Evolutionary conservation across 2,329 filamentous ascomycete species (phyloP), one percentile per base, ranked within the genome.

Genomic region (Exophiala aquamarina): DNA sequence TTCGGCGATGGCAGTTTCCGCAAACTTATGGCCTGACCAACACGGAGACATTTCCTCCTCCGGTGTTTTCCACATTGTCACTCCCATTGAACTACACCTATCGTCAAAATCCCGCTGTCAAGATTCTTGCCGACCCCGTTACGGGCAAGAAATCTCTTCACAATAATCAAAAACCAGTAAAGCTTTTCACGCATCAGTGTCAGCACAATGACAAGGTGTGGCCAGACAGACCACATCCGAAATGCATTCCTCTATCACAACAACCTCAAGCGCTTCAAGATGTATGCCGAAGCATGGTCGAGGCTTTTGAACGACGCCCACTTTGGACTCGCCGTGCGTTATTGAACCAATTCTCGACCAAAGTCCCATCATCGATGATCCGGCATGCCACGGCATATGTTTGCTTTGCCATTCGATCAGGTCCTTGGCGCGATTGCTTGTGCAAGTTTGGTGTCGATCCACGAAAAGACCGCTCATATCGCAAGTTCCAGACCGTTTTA

Each of bases 371-470:
- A 19, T 73, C 75, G 43, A 68, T 72, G 14, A 70, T 95, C 50
- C 86, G 89, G 59, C 79, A 86, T 62, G 87, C 87, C 37, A 79
- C 91, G 42, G 86, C 89, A 54, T 92, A 93, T 60, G 83, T 89
- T 3, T 90, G 87, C 7, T 98, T 95, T 69, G 89, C 91, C 68
- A 96, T 97, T 75, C 86, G 87, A 49, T 89, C 87, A 17, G 93
- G 93, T 0, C 91, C 93, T 0, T 98, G 89, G 86, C 81, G 89
- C 54, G 91, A 97, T 65, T 84, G 87, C 3, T 82, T 96, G 44
- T 82, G 96, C 54, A 83, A 79, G 37, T 93, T 91, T 65, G 92
- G 92, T 8, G 69, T 95, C 15, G 93, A 98, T 63, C 93, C 93
- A 3, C 82, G 93, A 28, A 78, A 71, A 11, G 84, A 91, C 52